phyloP scores from a whole-genome alignment of 768 basidiomycete species.

The Tulasnella sp. region DNA sequence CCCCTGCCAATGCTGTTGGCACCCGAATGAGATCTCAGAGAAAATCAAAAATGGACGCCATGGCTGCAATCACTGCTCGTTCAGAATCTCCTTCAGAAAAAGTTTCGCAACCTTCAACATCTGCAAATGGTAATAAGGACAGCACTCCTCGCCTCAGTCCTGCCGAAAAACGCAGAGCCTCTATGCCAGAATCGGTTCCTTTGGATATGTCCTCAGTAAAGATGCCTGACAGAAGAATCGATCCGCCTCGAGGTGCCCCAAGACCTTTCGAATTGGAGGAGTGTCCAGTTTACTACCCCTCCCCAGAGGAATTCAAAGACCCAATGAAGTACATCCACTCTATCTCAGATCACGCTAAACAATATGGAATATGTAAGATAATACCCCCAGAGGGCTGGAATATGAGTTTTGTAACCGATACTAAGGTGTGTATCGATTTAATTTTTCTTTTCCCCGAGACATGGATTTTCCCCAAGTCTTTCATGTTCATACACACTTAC shows the following conservation, averaged over 20 bases:
- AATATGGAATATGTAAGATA: conserved; percentile 90
- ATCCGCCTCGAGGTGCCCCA: neutral
- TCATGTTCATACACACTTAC: neutral
- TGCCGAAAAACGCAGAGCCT: conserved; percentile 18
- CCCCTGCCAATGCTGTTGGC: too few relatives aligned
- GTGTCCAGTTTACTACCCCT: conserved; percentile 82
- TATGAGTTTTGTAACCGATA: conserved; percentile 92
- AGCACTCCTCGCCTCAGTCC: neutral
- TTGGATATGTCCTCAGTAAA: conserved; percentile 63
- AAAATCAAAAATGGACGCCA: conserved; percentile 81
- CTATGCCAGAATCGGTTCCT: conserved; percentile 47
- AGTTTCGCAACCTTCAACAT: conserved; percentile 40
- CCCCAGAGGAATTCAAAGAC: conserved; percentile 82
- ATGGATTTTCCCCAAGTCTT: neutral
- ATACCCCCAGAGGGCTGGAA: conserved; percentile 87
- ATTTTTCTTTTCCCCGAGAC: neutral
- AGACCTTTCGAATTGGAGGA: conserved; percentile 80
- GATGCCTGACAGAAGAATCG: conserved; percentile 28
- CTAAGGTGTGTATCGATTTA: conserved; percentile 49
- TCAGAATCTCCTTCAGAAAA: conserved; percentile 43
- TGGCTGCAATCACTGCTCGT: conserved; percentile 62
- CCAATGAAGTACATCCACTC: conserved; percentile 86
- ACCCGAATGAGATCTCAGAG: conserved; percentile 54
- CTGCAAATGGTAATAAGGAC: conserved; percentile 18
- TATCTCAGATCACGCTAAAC: conserved; percentile 54